phyloP scores from a whole-genome alignment of 2,329 filamentous ascomycete genomes.

The Microsporum canis region DNA sequence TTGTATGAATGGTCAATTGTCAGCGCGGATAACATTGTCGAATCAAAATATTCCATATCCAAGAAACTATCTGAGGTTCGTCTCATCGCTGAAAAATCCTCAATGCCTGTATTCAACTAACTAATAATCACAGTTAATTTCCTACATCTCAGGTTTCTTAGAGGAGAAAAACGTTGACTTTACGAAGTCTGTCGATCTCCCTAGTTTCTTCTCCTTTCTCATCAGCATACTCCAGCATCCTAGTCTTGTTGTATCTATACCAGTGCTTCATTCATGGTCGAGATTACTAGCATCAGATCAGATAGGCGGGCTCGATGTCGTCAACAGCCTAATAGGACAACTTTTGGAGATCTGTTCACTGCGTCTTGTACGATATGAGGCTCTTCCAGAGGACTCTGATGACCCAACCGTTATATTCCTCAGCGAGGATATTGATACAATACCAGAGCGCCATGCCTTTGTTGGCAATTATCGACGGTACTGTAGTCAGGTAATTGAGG shows the following conservation, averaged over 20 bases:
- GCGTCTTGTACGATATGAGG: slow-evolving; percentile 78
- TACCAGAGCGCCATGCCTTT: slow-evolving; percentile 89
- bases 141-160: slow-evolving; percentile 72
- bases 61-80: slow-evolving; percentile 88
- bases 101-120: background rate
- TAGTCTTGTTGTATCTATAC: slow-evolving; percentile 87
- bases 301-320: slow-evolving; percentile 49
- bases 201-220: slow-evolving; percentile 67
- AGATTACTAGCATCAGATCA: slow-evolving; percentile 61
- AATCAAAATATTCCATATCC: slow-evolving; percentile 79
- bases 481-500: slow-evolving; percentile 75
- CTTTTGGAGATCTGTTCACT: slow-evolving; percentile 74
- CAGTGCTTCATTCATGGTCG: slow-evolving; percentile 81
- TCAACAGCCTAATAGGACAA: slow-evolving; percentile 56
- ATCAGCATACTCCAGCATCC: slow-evolving; percentile 68
- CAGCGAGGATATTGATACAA: slow-evolving; percentile 85
- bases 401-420: slow-evolving; percentile 73
- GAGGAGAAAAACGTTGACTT: slow-evolving; percentile 62
- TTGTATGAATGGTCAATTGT: slow-evolving; percentile 72
- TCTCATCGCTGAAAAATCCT: slow-evolving; percentile 3
- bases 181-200: slow-evolving; percentile 54
- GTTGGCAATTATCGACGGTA: slow-evolving; percentile 91
- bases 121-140: slow-evolving; percentile 53
- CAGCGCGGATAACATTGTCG: slow-evolving; percentile 71
- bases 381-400: slow-evolving; percentile 66